A percentile compares a stretch with the other conserved stretches of the same genome.
Conservation (phyloP, 345 rosid genomes). For the Brassica juncea region DNA sequence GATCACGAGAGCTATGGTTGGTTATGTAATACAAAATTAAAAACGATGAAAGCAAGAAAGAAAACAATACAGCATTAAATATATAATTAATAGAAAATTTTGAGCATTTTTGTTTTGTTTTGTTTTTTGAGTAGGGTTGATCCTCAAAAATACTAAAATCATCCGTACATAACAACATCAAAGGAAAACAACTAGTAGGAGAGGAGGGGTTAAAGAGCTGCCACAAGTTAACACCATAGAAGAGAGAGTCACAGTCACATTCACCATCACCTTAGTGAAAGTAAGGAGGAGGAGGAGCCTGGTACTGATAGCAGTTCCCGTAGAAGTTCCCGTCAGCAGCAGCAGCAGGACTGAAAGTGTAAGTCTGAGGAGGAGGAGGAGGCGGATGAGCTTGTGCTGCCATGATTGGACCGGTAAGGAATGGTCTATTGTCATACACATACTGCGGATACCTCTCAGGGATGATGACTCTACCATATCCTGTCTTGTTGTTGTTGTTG, state of each 20-base stretch:
- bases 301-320: neutral
- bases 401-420: neutral
- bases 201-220: neutral
- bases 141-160: conserved; percentile 57
- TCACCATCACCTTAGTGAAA: neutral
- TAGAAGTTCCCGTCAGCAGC: neutral
- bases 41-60: neutral
- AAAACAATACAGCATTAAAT: conserved; percentile 43
- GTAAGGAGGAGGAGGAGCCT: neutral
- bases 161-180: conserved; percentile 56
- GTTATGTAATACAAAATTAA: too few species aligned
- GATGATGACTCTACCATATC: neutral
- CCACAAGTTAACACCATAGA: neutral
- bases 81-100: conserved; percentile 49
- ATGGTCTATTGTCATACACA: neutral
- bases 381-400: neutral
- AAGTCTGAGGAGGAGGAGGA: neutral
- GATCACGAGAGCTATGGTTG: too few species aligned
- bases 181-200: neutral
- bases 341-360: neutral
- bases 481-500: neutral
- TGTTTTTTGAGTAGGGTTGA: conserved; percentile 40
- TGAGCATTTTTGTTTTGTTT: conserved; percentile 14
- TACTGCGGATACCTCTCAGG: neutral
- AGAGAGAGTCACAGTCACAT: neutral